A percentile compares a stretch with the other conserved stretches of the same genome.
These are phyloP conservation scores for Botrytis fragariae DNA, from an alignment of 2,329 filamentous ascomycete genomes.

Conservation along the genomic window DNA sequence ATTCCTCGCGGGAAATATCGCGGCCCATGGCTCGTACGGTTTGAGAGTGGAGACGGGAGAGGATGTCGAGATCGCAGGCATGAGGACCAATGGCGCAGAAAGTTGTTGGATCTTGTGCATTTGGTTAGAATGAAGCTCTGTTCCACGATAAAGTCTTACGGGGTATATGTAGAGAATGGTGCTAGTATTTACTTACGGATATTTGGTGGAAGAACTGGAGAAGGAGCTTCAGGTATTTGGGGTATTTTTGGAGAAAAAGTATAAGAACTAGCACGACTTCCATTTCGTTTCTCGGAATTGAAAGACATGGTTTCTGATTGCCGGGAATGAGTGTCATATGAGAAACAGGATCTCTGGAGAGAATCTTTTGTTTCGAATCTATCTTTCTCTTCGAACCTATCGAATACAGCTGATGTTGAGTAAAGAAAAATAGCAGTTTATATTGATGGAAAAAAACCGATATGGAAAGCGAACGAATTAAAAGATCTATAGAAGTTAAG, in stretches of 20 bases:
- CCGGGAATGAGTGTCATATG: neutral
- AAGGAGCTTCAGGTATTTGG: constrained; percentile 6
- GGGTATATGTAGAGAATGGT: too few relatives aligned
- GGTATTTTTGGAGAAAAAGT: constrained; percentile 5
- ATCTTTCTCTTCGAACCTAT: neutral
- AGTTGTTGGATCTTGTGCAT: constrained; percentile 7
- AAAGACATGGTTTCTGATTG: neutral
- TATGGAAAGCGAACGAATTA: neutral
- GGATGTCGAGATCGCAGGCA: constrained; percentile 10
- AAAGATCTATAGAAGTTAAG: neutral
- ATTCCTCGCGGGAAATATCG: constrained; percentile 15
- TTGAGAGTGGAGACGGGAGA: constrained; percentile 13
- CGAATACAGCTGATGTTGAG: neutral
- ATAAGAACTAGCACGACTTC: constrained; percentile 10
- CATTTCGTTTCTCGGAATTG: neutral
- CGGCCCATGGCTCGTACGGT: constrained; percentile 9
- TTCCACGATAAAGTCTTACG: fast-evolving
- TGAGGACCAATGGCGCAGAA: constrained; percentile 16
- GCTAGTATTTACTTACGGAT: neutral
- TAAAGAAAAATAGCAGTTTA: too few relatives aligned
- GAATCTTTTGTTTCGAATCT: neutral
- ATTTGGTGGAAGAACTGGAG: constrained; percentile 3
- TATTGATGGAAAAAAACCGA: neutral
- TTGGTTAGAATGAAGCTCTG: neutral
- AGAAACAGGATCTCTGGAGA: neutral